Conservation (phyloP, 2,329 filamentous ascomycete genomes). For the Penicillium griseofulvum region DNA sequence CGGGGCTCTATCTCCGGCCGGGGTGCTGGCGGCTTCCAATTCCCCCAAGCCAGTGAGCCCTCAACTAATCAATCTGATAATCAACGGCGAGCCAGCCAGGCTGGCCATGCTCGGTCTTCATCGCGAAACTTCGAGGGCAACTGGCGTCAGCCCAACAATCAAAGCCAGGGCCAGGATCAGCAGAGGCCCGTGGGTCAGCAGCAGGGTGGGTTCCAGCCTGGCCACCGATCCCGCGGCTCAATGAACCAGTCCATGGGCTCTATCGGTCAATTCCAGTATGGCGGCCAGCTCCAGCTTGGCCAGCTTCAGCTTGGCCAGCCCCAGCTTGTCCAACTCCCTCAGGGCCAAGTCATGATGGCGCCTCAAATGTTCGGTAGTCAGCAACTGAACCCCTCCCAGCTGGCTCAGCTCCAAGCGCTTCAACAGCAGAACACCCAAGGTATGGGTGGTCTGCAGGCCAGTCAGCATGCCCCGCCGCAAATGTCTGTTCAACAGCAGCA, state of each 20-base stretch:
- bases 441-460: constrained; percentile 64
- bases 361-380: constrained; percentile 82
- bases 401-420: constrained; percentile 86
- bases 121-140: constrained; percentile 98
- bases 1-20: constrained; percentile 62
- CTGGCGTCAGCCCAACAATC: constrained; percentile 79
- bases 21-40: constrained; percentile 71
- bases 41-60: constrained; percentile 58
- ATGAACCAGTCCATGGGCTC: constrained; percentile 81
- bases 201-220: constrained; percentile 78
- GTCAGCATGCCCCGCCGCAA: constrained; percentile 69
- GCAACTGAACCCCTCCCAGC: constrained; percentile 80
- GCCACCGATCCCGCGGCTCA: constrained; percentile 81
- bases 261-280: constrained; percentile 83
- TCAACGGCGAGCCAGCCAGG: constrained; percentile 68
- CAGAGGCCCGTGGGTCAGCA: constrained; percentile 65
- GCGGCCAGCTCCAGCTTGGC: constrained; percentile 24
- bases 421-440: constrained; percentile 83
- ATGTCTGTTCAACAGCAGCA: constrained; percentile 59
- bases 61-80: constrained; percentile 61
- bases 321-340: constrained; percentile 79
- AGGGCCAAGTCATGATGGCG: constrained; percentile 79
- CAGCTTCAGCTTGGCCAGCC: constrained; percentile 61
- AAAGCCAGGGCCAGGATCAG: constrained; percentile 47
- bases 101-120: constrained; percentile 72